Conservation (phyloP, 148 eudicot genomes). For the Nepenthes gracilis region DNA sequence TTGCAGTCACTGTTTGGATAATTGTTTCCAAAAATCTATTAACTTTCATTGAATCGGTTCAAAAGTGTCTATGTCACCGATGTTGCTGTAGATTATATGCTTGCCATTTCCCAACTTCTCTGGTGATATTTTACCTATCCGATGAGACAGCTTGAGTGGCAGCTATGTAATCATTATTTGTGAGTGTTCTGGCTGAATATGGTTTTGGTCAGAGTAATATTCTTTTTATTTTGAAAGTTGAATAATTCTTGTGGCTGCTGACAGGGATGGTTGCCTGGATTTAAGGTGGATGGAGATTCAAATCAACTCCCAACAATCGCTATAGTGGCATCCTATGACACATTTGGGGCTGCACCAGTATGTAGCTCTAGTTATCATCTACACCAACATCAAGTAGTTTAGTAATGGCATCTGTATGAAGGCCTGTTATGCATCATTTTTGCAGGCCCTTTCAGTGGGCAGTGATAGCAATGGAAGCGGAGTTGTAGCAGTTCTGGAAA, state of each 20-base stretch:
- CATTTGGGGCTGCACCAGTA: slow-evolving; percentile 98
- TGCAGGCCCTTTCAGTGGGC: slow-evolving; percentile 82
- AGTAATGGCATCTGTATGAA: not conserved
- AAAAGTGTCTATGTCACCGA: too few species aligned
- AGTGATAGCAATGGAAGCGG: slow-evolving; percentile 99
- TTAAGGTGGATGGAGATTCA: slow-evolving; percentile 86
- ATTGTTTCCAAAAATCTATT: too few species aligned
- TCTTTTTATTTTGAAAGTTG: not conserved
- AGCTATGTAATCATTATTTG: not conserved
- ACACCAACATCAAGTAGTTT: not conserved
- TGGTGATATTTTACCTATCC: too few species aligned
- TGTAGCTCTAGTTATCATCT: slow-evolving; percentile 11
- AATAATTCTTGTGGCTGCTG: slow-evolving; percentile 14
- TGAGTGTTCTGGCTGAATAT: not conserved
- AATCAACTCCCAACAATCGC: slow-evolving; percentile 91
- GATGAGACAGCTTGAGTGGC: too few species aligned
- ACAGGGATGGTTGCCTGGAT: slow-evolving; percentile 99
- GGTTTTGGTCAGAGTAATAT: not conserved
- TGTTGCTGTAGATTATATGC: too few species aligned
- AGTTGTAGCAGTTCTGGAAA: slow-evolving; percentile 82
- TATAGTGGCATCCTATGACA: slow-evolving; percentile 94
- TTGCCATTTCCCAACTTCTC: too few species aligned
- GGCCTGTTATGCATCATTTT: slow-evolving; percentile 8
- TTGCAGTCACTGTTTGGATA: too few species aligned
- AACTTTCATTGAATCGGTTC: too few species aligned